These are phyloP conservation scores for Mortierella sp. DNA, from an alignment of 371 early-diverging fungal species.

Conservation along the genomic window DNA sequence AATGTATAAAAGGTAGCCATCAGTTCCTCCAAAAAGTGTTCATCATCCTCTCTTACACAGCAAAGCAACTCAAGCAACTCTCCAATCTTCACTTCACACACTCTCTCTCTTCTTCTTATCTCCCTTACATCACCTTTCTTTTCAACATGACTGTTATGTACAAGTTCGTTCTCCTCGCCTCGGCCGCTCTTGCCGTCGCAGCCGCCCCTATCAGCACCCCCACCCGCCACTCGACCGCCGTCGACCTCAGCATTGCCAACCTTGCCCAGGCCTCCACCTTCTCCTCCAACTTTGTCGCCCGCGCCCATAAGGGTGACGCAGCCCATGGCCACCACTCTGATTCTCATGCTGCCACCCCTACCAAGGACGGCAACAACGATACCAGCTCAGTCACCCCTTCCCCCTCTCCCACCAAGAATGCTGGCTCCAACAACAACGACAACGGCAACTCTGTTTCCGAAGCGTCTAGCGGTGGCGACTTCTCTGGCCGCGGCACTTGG, in stretches of 20 bases:
- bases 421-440: background rate
- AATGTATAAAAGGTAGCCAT: constrained; percentile 11
- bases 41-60: background rate
- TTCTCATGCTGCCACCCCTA: background rate
- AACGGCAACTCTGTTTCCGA: background rate
- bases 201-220: constrained; percentile 33
- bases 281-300: background rate
- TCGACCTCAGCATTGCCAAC: constrained; percentile 1
- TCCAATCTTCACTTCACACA: background rate
- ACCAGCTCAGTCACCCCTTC: background rate
- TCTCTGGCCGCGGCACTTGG: constrained; percentile 49
- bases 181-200: constrained; percentile 23
- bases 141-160: constrained; percentile 33
- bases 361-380: background rate
- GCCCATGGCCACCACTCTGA: too few species aligned
- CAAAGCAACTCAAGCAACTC: background rate
- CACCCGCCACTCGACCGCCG: constrained; percentile 14
- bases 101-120: background rate
- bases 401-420: background rate
- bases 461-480: background rate
- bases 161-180: constrained; percentile 41
- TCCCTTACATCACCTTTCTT: background rate
- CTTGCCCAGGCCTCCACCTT: background rate
- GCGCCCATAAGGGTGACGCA: background rate
- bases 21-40: background rate